Evolutionary conservation across 495 filamentous ascomycete genomes (phyloP).

Genomic region (Letharia columbiana): DNA sequence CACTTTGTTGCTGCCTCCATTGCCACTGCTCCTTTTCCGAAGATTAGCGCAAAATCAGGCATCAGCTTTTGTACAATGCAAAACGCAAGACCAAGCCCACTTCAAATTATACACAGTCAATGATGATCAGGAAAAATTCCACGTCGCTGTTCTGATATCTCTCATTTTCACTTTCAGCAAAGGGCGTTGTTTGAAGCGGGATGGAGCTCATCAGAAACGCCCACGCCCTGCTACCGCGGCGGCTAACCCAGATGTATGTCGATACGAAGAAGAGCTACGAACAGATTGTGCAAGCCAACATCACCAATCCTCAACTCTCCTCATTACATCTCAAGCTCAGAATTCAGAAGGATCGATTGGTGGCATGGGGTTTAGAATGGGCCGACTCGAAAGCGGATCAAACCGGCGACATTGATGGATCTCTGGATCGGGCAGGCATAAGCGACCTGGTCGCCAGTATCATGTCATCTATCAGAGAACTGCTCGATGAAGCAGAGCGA

Average conservation of each 20-base stretch:
- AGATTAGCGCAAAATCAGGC: constrained; percentile 17
- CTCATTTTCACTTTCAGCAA: neutral
- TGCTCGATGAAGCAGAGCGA: constrained; percentile 74
- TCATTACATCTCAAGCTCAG: constrained; percentile 49
- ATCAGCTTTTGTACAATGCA: constrained; percentile 21
- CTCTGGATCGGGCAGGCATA: constrained; percentile 70
- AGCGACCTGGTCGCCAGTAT: constrained; percentile 83
- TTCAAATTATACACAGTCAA: neutral
- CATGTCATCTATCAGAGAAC: constrained; percentile 80
- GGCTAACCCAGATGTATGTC: constrained; percentile 82
- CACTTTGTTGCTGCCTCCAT: constrained; percentile 23
- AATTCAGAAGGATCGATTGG: constrained; percentile 53
- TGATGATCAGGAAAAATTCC: neutral
- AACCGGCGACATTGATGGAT: constrained; percentile 78
- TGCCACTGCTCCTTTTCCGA: constrained; percentile 3
- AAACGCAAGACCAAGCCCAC: constrained; percentile 1
- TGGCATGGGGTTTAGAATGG: constrained; percentile 89
- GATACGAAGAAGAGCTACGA: constrained; percentile 87
- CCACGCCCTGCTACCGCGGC: constrained; percentile 50
- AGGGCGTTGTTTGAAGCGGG: neutral
- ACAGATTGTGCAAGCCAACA: constrained; percentile 53
- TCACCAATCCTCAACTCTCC: constrained; percentile 45
- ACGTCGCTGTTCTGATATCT: neutral
- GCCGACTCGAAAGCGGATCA: constrained; percentile 57
- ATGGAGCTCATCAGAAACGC: constrained; percentile 43